phyloP scores from a whole-genome alignment of 495 filamentous ascomycete species.

The Aspergillus hancockii region DNA sequence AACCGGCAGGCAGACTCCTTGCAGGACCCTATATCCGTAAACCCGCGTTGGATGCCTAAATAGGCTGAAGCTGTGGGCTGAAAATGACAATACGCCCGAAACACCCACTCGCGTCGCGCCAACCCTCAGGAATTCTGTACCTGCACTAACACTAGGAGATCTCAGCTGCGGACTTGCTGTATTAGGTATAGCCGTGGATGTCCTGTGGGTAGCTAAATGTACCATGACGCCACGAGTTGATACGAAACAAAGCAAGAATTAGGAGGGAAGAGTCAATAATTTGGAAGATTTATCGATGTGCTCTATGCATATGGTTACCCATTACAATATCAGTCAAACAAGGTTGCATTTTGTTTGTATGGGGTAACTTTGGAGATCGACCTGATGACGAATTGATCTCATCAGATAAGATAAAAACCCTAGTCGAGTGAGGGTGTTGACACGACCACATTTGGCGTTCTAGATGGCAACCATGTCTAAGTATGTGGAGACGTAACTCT shows the following conservation, averaged over 20 bases:
- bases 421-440: neutral
- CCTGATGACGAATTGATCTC: slow-evolving; percentile 5
- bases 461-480: neutral
- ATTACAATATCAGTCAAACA: neutral
- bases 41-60: neutral
- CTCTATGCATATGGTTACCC: neutral
- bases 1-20: neutral
- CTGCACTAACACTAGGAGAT: neutral
- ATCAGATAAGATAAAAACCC: slow-evolving; percentile 18
- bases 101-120: neutral
- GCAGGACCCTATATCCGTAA: neutral
- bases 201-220: neutral
- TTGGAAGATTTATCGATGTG: too few species aligned
- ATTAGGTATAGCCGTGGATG: neutral
- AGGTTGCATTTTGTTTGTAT: neutral
- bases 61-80: neutral
- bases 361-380: neutral
- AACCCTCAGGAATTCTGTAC: neutral
- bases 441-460: slow-evolving; percentile 4
- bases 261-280: too few species aligned
- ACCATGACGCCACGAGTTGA: neutral
- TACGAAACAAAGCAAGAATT: neutral
- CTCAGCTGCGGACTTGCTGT: neutral
- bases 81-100: neutral
- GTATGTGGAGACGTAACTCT: slow-evolving; percentile 14